Base-by-base conservation (phyloP, 2,329 filamentous ascomycete genomes). In the Colletotrichum sojae region DNA sequence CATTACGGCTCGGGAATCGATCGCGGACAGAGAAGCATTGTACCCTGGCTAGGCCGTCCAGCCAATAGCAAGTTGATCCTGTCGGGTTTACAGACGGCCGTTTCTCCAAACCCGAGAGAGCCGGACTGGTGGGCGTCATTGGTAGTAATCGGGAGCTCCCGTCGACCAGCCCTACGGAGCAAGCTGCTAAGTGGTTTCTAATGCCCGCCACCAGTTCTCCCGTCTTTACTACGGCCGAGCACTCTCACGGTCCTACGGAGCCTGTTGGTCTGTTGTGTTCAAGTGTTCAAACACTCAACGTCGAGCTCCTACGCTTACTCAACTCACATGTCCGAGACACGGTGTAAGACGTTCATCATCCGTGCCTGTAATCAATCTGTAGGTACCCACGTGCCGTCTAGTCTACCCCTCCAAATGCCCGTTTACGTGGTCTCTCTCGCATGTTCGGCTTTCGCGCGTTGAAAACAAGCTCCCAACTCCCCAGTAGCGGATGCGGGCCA, bases 381-480 rank as follows among this genome's bases (percentile, higher is more conserved):
- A 40, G 13, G 39, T 40, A 25, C 39, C 39, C n/a, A 13, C 43
- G 43, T 12, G 3, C 18, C 45, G 20, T 4, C 27, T 16, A 45
- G 25, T 36, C 56, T 22, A 25, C n/a, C 5, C n/a, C n/a, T 18
- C 56, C 25, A 27, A 46, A 27, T 4, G 9, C 31, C 31, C 8
- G 10, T 36, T 10, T 36, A 12, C 2, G 31, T 36, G 10, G 31
- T 36, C 2, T 36, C 27, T 22, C 18, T 31, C 43, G 18, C 18
- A 20, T n/a, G 27, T 53, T 67, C 64, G 60, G 64, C 53, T 62
- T 60, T 67, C 64, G 64, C 64, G 64, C 22, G 25, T 39, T 49
- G 22, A 27, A 18, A 60, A 46, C 25, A 27, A 52, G 25, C 51
- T 48, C 39, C 20, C n/a, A 52, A 18, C 51, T 39, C 39, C 18